Evolutionary conservation across 202 grass and related monocot species (phyloP).

Genomic region (Eragrostis tef): DNA sequence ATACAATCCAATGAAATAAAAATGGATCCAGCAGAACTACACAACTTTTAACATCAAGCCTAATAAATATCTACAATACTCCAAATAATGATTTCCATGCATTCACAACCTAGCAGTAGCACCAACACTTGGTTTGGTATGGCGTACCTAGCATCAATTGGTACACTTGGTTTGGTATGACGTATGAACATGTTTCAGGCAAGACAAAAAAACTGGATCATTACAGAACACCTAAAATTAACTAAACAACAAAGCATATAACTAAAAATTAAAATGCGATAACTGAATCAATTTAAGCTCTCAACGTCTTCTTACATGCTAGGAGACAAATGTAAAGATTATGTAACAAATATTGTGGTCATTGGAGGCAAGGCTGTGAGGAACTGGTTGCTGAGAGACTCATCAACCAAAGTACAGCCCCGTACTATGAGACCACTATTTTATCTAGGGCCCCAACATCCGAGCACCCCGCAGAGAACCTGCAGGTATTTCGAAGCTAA

Average conservation of each 20-base stretch:
- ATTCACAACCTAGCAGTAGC: too few relatives aligned
- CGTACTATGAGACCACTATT: conserved; percentile 74
- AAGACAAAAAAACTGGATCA: too few relatives aligned
- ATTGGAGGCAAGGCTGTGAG: conserved; percentile 69
- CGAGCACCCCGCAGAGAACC: conserved; percentile 85
- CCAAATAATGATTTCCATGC: too few relatives aligned
- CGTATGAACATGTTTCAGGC: too few relatives aligned
- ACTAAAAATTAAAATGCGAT: background rate
- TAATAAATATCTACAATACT: too few relatives aligned
- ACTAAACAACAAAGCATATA: background rate
- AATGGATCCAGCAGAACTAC: too few relatives aligned
- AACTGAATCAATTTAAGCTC: background rate
- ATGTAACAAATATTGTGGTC: conserved; percentile 46
- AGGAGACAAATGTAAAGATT: background rate
- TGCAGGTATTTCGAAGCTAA: conserved; percentile 76
- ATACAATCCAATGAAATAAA: background rate
- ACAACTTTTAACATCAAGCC: too few relatives aligned
- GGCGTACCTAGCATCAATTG: too few relatives aligned
- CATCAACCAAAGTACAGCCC: conserved; percentile 48
- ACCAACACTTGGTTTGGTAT: too few relatives aligned
- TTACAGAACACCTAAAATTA: too few relatives aligned
- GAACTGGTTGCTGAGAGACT: conserved; percentile 33
- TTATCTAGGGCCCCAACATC: conserved; percentile 55
- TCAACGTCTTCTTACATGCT: background rate
- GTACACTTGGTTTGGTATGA: too few relatives aligned